Percentiles rank a stretch among this genome's conserved stretches.
These are phyloP conservation scores for Penicillium sp. DNA, from an alignment of 2,329 filamentous ascomycete species.

Conservation along the genomic window DNA sequence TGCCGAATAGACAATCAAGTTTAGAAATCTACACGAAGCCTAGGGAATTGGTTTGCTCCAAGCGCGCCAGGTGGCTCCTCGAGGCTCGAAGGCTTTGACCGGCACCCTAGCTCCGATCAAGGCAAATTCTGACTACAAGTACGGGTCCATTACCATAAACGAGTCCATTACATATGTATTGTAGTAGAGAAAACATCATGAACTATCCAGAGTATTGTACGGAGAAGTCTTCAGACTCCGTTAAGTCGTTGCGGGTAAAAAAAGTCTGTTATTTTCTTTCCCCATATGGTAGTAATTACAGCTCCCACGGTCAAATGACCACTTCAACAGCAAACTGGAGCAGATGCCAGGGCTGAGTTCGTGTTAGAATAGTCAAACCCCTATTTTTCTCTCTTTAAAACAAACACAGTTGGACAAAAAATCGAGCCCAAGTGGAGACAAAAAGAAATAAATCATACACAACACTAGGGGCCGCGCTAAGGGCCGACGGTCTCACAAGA, in stretches of 20 bases:
- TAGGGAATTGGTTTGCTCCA: constrained; percentile 22
- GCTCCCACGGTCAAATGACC: not conserved
- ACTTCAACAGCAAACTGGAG: constrained; percentile 7
- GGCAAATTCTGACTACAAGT: constrained; percentile 8
- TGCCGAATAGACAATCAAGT: constrained; percentile 18
- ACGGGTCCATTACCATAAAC: constrained; percentile 1
- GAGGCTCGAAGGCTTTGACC: not conserved
- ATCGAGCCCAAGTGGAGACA: constrained; percentile 23
- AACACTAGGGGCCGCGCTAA: constrained; percentile 35
- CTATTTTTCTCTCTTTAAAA: not conserved
- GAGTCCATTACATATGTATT: no score
- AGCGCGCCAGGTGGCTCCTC: constrained; percentile 13
- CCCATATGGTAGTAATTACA: not conserved
- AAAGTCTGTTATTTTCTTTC: not conserved
- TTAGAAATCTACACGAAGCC: constrained; percentile 18
- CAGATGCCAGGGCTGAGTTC: constrained; percentile 24
- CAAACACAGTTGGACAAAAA: constrained; percentile 3
- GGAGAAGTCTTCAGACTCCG: not conserved
- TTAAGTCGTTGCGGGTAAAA: not conserved
- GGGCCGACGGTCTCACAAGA: constrained; percentile 32
- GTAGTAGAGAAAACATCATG: not conserved
- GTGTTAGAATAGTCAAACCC: constrained; percentile 11
- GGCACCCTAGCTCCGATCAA: constrained; percentile 6
- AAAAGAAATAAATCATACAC: constrained; percentile 29
- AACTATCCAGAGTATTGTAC: not conserved